Base-by-base conservation (phyloP, 352 stramenopile genomes). In the Phytopythium cucurbitacearum region DNA sequence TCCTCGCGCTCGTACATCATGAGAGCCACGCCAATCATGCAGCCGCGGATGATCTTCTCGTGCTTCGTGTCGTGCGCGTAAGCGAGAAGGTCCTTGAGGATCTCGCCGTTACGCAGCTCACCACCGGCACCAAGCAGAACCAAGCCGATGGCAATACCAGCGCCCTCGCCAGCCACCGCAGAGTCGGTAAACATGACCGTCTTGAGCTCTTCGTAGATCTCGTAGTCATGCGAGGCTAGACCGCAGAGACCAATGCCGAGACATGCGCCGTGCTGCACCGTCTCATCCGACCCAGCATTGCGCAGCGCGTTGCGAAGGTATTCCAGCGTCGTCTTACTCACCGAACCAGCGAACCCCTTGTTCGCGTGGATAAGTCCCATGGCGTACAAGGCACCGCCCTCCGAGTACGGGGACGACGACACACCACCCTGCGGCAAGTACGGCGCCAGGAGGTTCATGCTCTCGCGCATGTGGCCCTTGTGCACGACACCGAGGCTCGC, bases 1-100 rank as follows among this genome's bases (percentile, higher is more conserved):
- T 99, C 96, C 70, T 99, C 96, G 48, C 96, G 91, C 56, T 97
- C 96, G 63, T 98, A 99, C 69, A 98, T 97, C 69, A 98, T 98
- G 7, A 99, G 78, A n/a, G 97, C 97, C 42, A 99, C 84, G 48
- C 95, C 96, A 78, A 99, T 97, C 33, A 97, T 90, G 56, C 98
- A 94, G 32, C 96, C 97, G 37, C 97, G 94, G 60, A 99, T 99
- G 64, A 99, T 99, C 71, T 99, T 99, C 73, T 99, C 97, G 78
- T 99, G 97, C 56, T 98, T 94, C 11, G 97, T 99, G 62, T 99
- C 96, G 60, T 98, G 88, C 13, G 96, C 93, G 65, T 99, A 99
- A 38, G 93, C 91, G n/a, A 99, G 74, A 53, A 99, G 71, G 57
- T 99, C 95, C 57, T 91, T 95, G 32, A 95, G 64, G 45, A 94